Conservation (phyloP, 106 monocot species). For the Dendrobium huoshanense region DNA sequence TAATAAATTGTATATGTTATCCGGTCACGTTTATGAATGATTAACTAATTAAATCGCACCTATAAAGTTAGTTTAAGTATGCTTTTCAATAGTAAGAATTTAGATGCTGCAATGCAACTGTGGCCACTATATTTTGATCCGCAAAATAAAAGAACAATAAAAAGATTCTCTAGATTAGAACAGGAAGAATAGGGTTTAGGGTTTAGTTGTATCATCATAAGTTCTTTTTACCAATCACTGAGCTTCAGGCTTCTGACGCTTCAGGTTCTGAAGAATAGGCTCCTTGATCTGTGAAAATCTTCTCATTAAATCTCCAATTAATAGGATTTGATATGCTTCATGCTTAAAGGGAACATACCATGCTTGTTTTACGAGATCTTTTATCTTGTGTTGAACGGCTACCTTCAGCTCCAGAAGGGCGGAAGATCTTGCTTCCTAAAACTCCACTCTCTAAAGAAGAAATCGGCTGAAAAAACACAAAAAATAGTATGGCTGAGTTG, state of each 20-base stretch:
- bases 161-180: no score
- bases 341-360: constrained; percentile 22
- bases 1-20: no score
- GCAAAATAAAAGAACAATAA: no score
- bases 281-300: constrained; percentile 59
- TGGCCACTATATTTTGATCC: no score
- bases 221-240: neutral
- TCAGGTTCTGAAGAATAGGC: constrained; percentile 70
- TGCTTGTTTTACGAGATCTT: constrained; percentile 59
- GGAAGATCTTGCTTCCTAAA: constrained; percentile 10
- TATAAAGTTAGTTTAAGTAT: no score
- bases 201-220: no score
- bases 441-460: constrained; percentile 93
- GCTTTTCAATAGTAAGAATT: no score
- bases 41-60: no score
- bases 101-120: no score
- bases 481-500: neutral
- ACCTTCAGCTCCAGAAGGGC: constrained; percentile 14
- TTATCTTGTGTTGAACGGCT: constrained; percentile 58
- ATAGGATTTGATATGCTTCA: no score
- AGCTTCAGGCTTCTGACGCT: constrained; percentile 49
- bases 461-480: constrained; percentile 37
- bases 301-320: neutral
- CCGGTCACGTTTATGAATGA: no score
- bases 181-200: no score